phyloP scores from a whole-genome alignment of 2,329 filamentous ascomycete species.

The Dothiorella sarmentorum region DNA sequence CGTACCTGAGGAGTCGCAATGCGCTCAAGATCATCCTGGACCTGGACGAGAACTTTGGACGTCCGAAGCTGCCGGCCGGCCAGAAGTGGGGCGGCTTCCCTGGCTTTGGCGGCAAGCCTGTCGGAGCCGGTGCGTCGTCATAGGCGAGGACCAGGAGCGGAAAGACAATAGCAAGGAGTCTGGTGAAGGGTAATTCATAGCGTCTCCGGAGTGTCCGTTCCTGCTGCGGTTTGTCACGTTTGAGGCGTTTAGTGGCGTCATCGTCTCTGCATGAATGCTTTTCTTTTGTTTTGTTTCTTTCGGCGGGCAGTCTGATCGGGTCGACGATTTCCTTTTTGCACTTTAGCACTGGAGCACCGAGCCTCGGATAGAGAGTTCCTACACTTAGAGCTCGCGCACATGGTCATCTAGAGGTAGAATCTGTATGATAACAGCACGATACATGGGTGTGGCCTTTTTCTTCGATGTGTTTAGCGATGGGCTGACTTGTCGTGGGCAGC shows the following conservation, averaged over 20 bases:
- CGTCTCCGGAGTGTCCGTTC: constrained; percentile 1
- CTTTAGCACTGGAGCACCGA: not conserved
- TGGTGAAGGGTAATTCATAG: constrained; percentile 18
- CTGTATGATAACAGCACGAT: constrained; percentile 2
- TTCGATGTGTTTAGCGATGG: too few species aligned
- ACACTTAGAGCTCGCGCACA: constrained; percentile 14
- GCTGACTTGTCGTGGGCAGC: too few species aligned
- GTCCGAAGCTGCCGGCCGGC: constrained; percentile 56
- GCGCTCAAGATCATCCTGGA: constrained; percentile 94
- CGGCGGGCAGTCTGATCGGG: not conserved
- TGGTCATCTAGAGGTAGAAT: constrained; percentile 7
- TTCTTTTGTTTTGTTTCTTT: constrained; percentile 11
- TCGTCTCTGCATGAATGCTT: not conserved
- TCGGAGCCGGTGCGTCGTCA: constrained; percentile 25
- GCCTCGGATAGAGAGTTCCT: not conserved
- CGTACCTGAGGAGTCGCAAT: constrained; percentile 74
- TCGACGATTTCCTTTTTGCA: not conserved
- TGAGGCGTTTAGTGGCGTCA: constrained; percentile 11
- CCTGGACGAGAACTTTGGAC: constrained; percentile 88
- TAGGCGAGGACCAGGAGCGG: constrained; percentile 20
- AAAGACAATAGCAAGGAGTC: constrained; percentile 3
- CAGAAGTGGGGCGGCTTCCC: constrained; percentile 34
- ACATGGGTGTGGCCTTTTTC: too few species aligned
- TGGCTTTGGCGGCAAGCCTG: constrained; percentile 33
- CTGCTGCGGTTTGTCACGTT: constrained; percentile 6